A percentile compares a stretch with the other conserved stretches of the same genome.
Evolutionary conservation across 2,329 filamentous ascomycete species (phyloP).

Genomic region (Talaromyces sp.): DNA sequence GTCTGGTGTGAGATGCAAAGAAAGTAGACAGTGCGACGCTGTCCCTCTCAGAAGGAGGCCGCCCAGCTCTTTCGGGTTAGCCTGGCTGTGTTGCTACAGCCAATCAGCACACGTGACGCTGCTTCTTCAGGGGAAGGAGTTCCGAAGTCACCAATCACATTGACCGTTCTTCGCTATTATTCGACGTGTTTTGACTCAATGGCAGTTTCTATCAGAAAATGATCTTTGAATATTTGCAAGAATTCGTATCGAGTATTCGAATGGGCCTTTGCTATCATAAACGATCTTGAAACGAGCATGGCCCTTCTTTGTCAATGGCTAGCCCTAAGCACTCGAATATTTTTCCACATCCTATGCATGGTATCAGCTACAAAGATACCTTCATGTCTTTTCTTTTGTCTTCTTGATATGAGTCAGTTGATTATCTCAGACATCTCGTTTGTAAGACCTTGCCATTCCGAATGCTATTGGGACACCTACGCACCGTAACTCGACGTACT

Average conservation of each 20-base stretch:
- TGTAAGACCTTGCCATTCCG: background rate
- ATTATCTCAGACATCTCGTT: background rate
- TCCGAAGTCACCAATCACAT: background rate
- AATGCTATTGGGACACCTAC: background rate
- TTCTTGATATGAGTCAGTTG: background rate
- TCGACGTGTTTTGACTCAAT: background rate
- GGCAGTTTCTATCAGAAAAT: background rate
- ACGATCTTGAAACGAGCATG: background rate
- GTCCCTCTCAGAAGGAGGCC: conserved; percentile 1
- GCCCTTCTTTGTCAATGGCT: background rate
- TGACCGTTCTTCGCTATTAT: background rate
- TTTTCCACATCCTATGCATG: background rate
- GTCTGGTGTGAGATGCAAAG: background rate
- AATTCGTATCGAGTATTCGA: background rate
- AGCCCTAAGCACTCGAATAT: background rate
- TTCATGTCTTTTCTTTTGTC: background rate
- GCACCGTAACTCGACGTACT: background rate
- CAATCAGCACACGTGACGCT: conserved; percentile 2
- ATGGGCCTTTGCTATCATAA: background rate
- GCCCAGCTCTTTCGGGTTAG: conserved; percentile 7
- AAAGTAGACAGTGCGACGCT: conserved; percentile 13
- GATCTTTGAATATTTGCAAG: background rate
- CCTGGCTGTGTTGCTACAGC: background rate
- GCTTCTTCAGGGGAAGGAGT: conserved; percentile 12
- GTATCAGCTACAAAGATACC: background rate